Evolutionary conservation across 2,329 filamentous ascomycete genomes (phyloP).

Genomic region (Trichophyton schoenleinii): DNA sequence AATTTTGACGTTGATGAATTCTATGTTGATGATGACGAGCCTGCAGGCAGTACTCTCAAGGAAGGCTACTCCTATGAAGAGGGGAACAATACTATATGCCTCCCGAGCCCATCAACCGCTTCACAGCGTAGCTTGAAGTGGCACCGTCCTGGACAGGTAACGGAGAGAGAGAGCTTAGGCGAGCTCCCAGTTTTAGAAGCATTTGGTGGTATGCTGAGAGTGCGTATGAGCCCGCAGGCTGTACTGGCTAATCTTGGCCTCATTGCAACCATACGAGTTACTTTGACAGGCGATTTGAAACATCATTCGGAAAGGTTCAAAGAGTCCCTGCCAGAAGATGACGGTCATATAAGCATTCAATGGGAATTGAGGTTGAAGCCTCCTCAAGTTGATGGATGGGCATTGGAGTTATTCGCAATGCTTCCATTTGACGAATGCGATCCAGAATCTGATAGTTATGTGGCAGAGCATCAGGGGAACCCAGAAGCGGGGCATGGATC

Average conservation of each 20-base stretch:
- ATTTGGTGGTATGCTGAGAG: neutral
- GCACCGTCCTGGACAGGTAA: constrained; percentile 11
- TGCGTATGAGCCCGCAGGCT: neutral
- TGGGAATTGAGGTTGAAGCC: neutral
- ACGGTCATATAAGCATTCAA: neutral
- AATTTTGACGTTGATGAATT: neutral
- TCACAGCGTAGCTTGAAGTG: constrained; percentile 15
- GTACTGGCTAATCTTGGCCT: neutral
- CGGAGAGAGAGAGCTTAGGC: neutral
- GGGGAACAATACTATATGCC: constrained; percentile 6
- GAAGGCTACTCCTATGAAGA: neutral
- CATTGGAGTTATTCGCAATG: neutral
- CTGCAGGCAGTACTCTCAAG: neutral
- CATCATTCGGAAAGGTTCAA: neutral
- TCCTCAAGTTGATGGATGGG: neutral
- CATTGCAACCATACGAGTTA: constrained; percentile 4
- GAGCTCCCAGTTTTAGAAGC: constrained; percentile 2
- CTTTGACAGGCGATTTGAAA: neutral
- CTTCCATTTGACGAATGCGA: neutral
- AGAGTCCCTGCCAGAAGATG: neutral
- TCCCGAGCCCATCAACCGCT: constrained; percentile 15
- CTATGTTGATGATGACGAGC: neutral
- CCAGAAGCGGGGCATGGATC: neutral
- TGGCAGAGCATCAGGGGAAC: neutral
- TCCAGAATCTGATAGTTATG: neutral